Conservation (phyloP, 768 basidiomycete genomes). For the Suillus paluster region DNA sequence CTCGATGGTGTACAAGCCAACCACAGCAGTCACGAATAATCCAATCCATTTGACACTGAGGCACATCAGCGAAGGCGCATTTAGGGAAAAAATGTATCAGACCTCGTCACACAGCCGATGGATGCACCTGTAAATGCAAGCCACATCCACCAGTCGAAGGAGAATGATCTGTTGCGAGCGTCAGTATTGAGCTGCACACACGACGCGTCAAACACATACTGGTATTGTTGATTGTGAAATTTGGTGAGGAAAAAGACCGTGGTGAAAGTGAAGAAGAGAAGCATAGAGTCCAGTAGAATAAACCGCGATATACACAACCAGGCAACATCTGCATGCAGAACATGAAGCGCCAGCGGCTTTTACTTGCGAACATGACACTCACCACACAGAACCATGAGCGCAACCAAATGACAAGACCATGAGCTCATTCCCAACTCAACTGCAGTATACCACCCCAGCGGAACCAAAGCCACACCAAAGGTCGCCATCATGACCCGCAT, state of each 20-base stretch:
- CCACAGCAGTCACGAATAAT: conserved; percentile 91
- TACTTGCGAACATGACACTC: conserved; percentile 27
- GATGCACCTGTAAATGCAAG: conserved; percentile 90
- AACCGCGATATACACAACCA: conserved; percentile 98
- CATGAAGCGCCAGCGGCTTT: neutral
- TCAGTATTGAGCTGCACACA: conserved; percentile 7
- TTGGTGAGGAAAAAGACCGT: conserved; percentile 94
- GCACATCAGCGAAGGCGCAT: neutral
- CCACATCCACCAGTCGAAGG: conserved; percentile 98
- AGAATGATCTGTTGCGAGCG: conserved; percentile 69
- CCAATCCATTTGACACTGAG: conserved; percentile 94
- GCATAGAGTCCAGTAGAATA: conserved; percentile 96
- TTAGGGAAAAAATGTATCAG: conserved; percentile 15
- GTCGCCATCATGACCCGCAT: conserved; percentile 95
- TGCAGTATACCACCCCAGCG: conserved; percentile 95
- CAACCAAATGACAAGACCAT: conserved; percentile 89
- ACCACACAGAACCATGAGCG: conserved; percentile 94
- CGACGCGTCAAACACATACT: conserved; percentile 55
- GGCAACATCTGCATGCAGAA: conserved; percentile 73
- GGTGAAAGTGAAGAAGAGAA: conserved; percentile 98
- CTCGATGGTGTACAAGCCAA: conserved; percentile 95
- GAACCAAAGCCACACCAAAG: conserved; percentile 95
- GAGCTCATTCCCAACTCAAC: conserved; percentile 91
- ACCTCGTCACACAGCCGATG: conserved; percentile 96
- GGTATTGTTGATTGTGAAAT: conserved; percentile 96